Percentiles rank a stretch among this genome's conserved stretches.
These are phyloP conservation scores for Aegilops tauschii DNA, from an alignment of 176 grass and related monocot species.

Conservation along the genomic window DNA sequence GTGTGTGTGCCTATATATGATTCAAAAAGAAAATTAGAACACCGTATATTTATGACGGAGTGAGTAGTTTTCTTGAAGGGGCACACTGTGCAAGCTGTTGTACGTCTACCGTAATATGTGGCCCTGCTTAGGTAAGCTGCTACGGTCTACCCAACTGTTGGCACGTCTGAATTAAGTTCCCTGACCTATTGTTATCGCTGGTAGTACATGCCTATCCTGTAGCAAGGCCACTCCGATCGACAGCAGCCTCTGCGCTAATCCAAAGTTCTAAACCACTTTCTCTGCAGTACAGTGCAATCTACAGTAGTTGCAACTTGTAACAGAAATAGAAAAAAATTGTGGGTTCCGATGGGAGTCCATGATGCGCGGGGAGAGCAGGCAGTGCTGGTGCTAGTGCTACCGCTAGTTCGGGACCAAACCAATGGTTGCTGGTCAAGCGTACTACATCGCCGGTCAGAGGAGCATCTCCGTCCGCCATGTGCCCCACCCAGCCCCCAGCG, in stretches of 20 bases:
- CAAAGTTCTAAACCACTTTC: too few relatives aligned
- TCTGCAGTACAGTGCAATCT: too few relatives aligned
- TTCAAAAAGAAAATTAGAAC: too few relatives aligned
- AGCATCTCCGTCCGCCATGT: slow-evolving; percentile 15
- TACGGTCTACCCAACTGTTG: neutral
- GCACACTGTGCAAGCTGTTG: neutral
- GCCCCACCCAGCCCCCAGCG: neutral
- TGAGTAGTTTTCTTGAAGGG: neutral
- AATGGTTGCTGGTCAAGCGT: neutral
- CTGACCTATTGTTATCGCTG: neutral
- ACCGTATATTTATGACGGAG: too few relatives aligned
- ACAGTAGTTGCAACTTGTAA: too few relatives aligned
- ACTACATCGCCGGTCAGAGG: neutral
- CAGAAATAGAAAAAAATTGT: too few relatives aligned
- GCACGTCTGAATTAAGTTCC: neutral
- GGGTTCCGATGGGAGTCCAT: too few relatives aligned
- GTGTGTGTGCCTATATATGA: too few relatives aligned
- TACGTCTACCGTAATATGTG: neutral
- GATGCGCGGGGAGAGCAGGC: too few relatives aligned
- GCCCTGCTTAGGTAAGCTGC: neutral
- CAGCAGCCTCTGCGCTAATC: neutral
- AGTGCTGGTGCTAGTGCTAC: too few relatives aligned
- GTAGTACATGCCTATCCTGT: neutral
- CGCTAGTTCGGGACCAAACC: too few relatives aligned
- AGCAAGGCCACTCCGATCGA: neutral